These are phyloP conservation scores for Scenedesmus sp. DNA, from an alignment of 163 green algal genomes.

Conservation along the genomic window DNA sequence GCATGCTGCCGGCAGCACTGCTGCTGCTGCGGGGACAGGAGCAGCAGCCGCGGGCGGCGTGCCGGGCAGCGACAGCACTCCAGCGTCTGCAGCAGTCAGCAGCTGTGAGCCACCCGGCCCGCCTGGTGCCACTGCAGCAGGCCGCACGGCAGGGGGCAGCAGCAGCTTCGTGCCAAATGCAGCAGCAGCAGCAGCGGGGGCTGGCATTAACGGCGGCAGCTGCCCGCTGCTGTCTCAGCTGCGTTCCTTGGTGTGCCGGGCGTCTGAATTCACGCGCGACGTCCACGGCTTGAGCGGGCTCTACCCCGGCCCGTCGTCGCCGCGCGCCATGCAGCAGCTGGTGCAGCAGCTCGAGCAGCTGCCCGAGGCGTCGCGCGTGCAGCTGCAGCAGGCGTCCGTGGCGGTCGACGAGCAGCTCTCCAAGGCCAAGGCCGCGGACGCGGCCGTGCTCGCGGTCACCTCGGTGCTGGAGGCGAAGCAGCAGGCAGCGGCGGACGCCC, in stretches of 20 bases:
- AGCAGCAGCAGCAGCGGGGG: not conserved
- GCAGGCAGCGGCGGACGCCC: constrained; percentile 32
- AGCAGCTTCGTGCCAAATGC: constrained; percentile 13
- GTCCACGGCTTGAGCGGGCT: constrained; percentile 16
- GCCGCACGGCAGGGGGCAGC: not conserved
- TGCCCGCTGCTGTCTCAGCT: constrained; percentile 33
- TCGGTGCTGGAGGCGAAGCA: constrained; percentile 45
- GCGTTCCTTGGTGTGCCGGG: constrained; percentile 1
- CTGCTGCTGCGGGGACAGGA: not conserved
- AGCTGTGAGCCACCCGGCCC: constrained; percentile 1
- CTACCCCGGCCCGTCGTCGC: not conserved
- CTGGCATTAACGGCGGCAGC: constrained; percentile 20
- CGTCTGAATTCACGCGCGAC: constrained; percentile 7
- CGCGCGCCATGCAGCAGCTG: not conserved
- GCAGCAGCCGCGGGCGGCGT: not conserved
- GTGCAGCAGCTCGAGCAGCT: constrained; percentile 3
- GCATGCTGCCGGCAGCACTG: not conserved
- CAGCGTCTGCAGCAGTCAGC: not conserved
- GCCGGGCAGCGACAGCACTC: not conserved
- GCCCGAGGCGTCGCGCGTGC: not conserved
- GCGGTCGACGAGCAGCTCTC: constrained; percentile 22
- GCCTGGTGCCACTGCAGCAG: not conserved
- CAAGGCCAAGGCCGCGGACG: constrained; percentile 48
- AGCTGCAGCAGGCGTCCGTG: constrained; percentile 27
- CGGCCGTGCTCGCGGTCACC: constrained; percentile 43